A percentile compares a stretch with the other conserved stretches of the same genome.
Conservation (phyloP, 2,329 filamentous ascomycete genomes). For the Clarireedia monteithiana region DNA sequence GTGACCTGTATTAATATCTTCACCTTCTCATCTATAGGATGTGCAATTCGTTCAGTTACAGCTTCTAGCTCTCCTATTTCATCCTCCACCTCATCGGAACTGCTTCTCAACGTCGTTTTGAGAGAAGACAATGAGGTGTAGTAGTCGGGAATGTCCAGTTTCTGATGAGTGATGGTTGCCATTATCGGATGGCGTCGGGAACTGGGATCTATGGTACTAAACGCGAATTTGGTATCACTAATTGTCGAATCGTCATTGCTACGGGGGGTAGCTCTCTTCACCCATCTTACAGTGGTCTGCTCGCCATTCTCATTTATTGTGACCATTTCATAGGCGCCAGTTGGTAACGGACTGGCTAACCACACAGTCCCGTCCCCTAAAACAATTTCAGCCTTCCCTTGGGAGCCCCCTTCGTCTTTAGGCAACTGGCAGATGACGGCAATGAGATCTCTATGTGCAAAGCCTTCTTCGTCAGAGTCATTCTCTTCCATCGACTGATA, state of each 20-base stretch:
- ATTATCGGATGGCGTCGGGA: conserved; percentile 67
- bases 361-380: conserved; percentile 56
- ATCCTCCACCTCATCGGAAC: conserved; percentile 9
- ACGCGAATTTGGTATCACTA: conserved; percentile 56
- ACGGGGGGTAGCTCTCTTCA: conserved; percentile 41
- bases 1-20: conserved; percentile 44
- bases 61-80: conserved; percentile 11
- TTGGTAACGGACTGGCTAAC: conserved; percentile 43
- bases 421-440: conserved; percentile 60
- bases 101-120: conserved; percentile 15
- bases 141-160: conserved; percentile 60
- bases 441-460: conserved; percentile 48
- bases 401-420: conserved; percentile 40
- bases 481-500: conserved; percentile 44
- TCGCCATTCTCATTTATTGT: conserved; percentile 44
- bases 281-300: conserved; percentile 60
- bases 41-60: conserved; percentile 29
- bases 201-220: conserved; percentile 66
- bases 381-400: conserved; percentile 48
- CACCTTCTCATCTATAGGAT: conserved; percentile 36
- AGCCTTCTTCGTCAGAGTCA: conserved; percentile 42
- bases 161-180: conserved; percentile 55
- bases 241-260: conserved; percentile 17
- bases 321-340: conserved; percentile 60
- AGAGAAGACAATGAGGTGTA: conserved; percentile 53